Evolutionary conservation across 164 flowering plant genomes (phyloP), one percentile per base, ranked within the genome.

Genomic region (Paratinospora sagittata): DNA sequence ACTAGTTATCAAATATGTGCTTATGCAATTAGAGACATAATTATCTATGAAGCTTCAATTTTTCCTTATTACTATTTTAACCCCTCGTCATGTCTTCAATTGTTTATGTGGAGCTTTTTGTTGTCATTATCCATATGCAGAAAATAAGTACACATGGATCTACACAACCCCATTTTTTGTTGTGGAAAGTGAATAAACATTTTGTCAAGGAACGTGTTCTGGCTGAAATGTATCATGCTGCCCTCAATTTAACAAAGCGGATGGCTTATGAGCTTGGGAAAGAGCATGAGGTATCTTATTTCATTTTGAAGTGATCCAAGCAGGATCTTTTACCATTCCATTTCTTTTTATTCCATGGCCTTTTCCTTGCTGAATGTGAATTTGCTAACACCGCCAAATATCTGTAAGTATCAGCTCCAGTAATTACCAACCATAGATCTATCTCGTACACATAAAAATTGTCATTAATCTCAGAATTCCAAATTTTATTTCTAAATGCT

Each of bases 151-250:
- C 80, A 14, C 58, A 66, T 3, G 85, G 68, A 75, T 27, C 78
- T 6, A 79, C 72, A 65, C 80, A 80, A 36, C 0, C 78, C 57
- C 72, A 73, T 2, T 73, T 80, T 71, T 62, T 81, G 47, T 69
- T 93, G 76, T 96, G 99, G 99, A 88, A 79, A 82, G 86, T 91
- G 19, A 85, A 87, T n/a, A 81, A 80, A 71, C 49, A 36, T 33
- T 8, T 66, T n/a, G 77, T 90, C 24, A 71, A 85, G 87, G 73
- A 78, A 67, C 82, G 78, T 63, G 75, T 90, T 65, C 71, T 91
- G 23, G 91, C 91, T 81, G 92, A 89, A 69, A 87, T 93, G 97
- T 89, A 82, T 78, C 99, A 96, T 85, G 91, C 92, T 67, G 87
- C 91, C 27, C 73, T 91, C 70, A 96, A 93, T 78, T 74, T 93